Base-by-base conservation (phyloP, 2,329 filamentous ascomycete genomes). In the Verticillium zaregamsianum region DNA sequence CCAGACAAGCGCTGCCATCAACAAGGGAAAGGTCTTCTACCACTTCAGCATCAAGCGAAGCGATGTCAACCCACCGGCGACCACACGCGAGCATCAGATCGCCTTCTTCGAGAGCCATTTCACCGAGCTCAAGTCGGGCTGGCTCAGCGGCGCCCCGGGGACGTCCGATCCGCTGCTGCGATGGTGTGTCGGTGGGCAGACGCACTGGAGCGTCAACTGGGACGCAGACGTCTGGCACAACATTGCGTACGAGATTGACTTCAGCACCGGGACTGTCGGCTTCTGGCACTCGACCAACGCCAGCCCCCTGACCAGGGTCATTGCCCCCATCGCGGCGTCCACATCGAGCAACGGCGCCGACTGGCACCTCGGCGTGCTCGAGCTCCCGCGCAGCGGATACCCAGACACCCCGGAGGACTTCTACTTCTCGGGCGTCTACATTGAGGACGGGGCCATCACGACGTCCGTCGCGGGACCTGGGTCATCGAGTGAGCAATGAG, bases 171-270 rank as follows among this genome's bases (percentile, higher is more conserved):
- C 80, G 37, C 80, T 82, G 66, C 79, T 92, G 65, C 83, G 86
- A 67, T 92, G 88, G 88, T 83, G 86, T 72, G 85, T 86, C 12
- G 79, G 80, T 63, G 82, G 86, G 15, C 76, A 81, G 67, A 82
- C 81, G 57, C 77, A 90, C 68, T 92, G 88, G 88, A 84, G 82
- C 68, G 80, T 80, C 2, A 78, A 83, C 64, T 87, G 89, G 73
- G 79, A 80, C 58, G 80, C 88, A 1, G 85, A 81, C 52, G 83
- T 87, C 17, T 92, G 89, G 89, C 89, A 92, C 73, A 92, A 92
- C 71, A 81, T 91, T 68, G 89, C 88, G 56, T 91, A 91, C 70
- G 88, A 87, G 72, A 90, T 91, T 63, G 84, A 92, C 77, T 92
- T 92, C 68, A 75, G 74, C 17, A 82, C 78, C 55, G 77, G 81